Evolutionary conservation across 2,329 filamentous ascomycete genomes (phyloP), one percentile per base, ranked within the genome.

Genomic region (Beauveria sp.): DNA sequence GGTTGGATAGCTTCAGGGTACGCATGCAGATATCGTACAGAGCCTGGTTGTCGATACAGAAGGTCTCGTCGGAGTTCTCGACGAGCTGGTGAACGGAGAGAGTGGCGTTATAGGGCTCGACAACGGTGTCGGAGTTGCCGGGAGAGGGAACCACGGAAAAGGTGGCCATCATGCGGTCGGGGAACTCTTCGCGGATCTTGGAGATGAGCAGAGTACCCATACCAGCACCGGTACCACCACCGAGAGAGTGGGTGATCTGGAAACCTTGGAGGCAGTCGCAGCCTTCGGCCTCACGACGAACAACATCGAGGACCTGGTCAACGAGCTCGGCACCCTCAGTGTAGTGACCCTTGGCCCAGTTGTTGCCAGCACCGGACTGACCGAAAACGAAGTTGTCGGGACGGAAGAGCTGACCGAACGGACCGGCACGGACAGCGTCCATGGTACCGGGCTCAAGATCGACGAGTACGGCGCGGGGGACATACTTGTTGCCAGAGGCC

Each of bases 341-440:
- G 87, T 99, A 99, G 79, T 99, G 94, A 82, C 94, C 94, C 89
- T 97, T 99, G 80, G 94, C 94, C 94, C 94, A 99, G 88, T 97
- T 97, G 91, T 99, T 99, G 82, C 94, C 94, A 78, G 94, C 94
- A 86, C 94, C 93, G 72, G 94, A 97, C 84, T 97, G 94, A 72
- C 94, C 94, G 79, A 97, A 97, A 76, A 97, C 92, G 81, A 97
- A 97, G 89, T 97, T 99, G 84, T 99, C 94, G 76, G 94, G 94
- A 68, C 94, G 92, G 92, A 99, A 97, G 70, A 99, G 92, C 84
- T 97, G 90, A 71, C 94, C 94, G 77, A 97, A 97, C 69, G 94
- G 94, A 79, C 94, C 93, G 71, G 93, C 91, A 77, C 93, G 93
- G 82, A 99, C 93, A 70, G 94, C 94, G 73, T 99, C 94, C 93